Base-by-base conservation (phyloP, 1,284 basidiomycete species). In the Trichosporon sp. region DNA sequence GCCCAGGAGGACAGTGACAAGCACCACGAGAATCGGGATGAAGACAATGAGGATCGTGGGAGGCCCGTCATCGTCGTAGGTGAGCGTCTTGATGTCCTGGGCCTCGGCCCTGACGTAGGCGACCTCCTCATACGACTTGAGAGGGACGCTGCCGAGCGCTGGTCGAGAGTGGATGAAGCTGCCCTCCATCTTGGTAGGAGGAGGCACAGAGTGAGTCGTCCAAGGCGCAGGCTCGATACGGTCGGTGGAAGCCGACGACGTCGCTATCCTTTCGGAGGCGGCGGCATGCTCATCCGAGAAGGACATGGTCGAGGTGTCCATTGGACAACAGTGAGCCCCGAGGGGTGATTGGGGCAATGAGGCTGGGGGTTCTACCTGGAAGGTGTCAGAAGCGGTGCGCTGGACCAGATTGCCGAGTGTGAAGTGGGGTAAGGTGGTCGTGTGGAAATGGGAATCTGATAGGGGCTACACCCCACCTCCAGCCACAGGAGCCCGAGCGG, bases 1-100 rank as follows among this genome's bases (percentile, higher is more conserved):
- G 60, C 98, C 89, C 80, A 98, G 91, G 70, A 99, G 88, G 74
- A 99, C 90, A 1, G 93, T 95, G 35, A 92, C 91, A 64, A 98
- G 88, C 62, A 99, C 90, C 82, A 97, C 92, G 78, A 97, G 89
- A 70, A 97, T 88, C 29, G 95, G 95, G 11, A 98, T 79, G 65
- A 82, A 78, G 11, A 82, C 68, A 64, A 82, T 72, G 7, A 81
- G 65, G 25, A 80, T 32, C 7, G 78, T 77, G 13, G 78, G 78
- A 27, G 72, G 73, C n/a, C 70, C 70, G 42, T 77, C 76, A n/a
- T 63, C 68, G 56, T 60, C 56, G 18, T 60, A 68, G 56, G 42
- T 65, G 64, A 62, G 65, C 29, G 27, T 68, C 62, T 34, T 31
- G 11, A 23, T 3, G 23, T 65, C 64, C 25, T 29, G 47, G 9